phyloP scores from a whole-genome alignment of 2,329 filamentous ascomycete genomes.

The Cladosporium oxysporum region DNA sequence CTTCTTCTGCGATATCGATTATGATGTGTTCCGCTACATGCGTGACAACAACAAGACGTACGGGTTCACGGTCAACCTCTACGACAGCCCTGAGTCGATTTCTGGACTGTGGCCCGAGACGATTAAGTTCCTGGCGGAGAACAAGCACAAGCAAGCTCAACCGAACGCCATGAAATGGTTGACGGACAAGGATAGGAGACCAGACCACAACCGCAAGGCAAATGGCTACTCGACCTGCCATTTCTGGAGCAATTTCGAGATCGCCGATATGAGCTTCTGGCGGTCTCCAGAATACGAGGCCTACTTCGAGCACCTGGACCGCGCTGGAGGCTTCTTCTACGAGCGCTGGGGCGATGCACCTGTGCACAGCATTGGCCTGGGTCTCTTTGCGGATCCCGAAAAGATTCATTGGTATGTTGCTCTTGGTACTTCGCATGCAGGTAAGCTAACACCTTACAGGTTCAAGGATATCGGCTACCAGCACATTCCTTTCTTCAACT shows the following conservation, averaged over 20 bases:
- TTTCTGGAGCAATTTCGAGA: conserved; percentile 99
- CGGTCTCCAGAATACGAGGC: conserved; percentile 86
- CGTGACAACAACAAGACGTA: conserved; percentile 98
- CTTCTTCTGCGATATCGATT: conserved; percentile 98
- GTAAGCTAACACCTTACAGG: conserved; percentile 55
- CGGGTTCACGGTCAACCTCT: conserved; percentile 96
- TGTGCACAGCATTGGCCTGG: conserved; percentile 90
- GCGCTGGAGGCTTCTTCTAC: conserved; percentile 96
- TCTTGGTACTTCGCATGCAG: background rate
- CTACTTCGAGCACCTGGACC: conserved; percentile 93
- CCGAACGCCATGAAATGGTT: conserved; percentile 90
- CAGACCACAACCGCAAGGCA: conserved; percentile 76
- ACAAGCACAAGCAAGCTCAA: conserved; percentile 76
- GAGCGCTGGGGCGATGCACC: conserved; percentile 98
- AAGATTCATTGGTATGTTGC: conserved; percentile 86
- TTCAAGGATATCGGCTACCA: conserved; percentile 99
- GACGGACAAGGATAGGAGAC: conserved; percentile 73
- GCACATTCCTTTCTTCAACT: conserved; percentile 98
- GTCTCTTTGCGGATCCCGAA: conserved; percentile 84
- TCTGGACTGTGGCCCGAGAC: conserved; percentile 95
- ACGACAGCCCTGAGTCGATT: conserved; percentile 85
- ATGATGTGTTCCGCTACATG: conserved; percentile 98
- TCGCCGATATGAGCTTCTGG: conserved; percentile 92
- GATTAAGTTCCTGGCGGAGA: conserved; percentile 75
- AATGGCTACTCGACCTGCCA: conserved; percentile 97